A percentile compares a stretch with the other conserved stretches of the same genome.
Conservation (phyloP, 2,329 filamentous ascomycete species). For the Colletotrichum limetticola region DNA sequence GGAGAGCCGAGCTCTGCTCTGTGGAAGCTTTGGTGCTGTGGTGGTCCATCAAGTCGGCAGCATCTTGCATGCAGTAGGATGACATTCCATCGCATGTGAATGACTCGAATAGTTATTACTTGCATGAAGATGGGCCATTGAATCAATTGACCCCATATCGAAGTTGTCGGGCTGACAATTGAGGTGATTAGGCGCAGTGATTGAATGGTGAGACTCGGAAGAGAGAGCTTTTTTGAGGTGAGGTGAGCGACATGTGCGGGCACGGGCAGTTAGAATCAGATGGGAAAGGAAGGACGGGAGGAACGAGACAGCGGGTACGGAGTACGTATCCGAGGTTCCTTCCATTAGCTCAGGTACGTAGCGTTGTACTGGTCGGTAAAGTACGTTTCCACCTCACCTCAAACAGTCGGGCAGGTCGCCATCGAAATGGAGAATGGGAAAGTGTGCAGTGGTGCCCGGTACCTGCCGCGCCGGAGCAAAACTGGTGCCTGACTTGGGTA, state of each 20-base stretch:
- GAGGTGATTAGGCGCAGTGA: background rate
- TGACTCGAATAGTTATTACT: background rate
- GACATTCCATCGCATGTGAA: background rate
- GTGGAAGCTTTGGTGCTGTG: background rate
- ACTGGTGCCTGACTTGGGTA: conserved; percentile 14
- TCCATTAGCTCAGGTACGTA: background rate
- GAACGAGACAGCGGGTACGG: background rate
- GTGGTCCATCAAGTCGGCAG: conserved; percentile 12
- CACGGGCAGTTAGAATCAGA: background rate
- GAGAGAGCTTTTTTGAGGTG: background rate
- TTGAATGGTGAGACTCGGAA: background rate
- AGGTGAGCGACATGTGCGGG: background rate
- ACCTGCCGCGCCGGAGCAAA: conserved; percentile 6
- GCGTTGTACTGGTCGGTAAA: background rate
- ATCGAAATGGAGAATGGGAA: background rate
- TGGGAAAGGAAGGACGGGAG: background rate
- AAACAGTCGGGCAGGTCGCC: background rate
- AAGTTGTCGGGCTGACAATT: conserved; percentile 19
- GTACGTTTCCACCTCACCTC: no score
- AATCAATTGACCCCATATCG: conserved; percentile 14
- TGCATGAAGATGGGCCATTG: conserved; percentile 1
- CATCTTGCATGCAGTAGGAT: background rate
- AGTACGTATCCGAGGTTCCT: background rate
- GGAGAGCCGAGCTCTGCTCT: conserved; percentile 6
- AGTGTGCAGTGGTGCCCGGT: background rate